phyloP scores from a whole-genome alignment of 2,329 filamentous ascomycete genomes.

The Exophiala lecanii-corni region DNA sequence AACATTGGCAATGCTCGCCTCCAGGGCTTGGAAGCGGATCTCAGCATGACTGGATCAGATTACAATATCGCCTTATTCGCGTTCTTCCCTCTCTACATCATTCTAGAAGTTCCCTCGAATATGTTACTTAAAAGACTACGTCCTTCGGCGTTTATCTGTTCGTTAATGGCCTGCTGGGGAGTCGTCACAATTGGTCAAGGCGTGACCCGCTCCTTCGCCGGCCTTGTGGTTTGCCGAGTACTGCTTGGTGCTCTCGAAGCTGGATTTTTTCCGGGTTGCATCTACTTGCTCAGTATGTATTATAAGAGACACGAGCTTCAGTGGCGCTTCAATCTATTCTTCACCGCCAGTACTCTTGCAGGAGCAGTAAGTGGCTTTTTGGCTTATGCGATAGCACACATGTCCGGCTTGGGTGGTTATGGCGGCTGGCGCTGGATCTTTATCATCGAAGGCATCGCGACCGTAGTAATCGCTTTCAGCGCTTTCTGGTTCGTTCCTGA shows the following conservation, averaged over 20 bases:
- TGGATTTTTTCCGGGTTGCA: conserved; percentile 33
- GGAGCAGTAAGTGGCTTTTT: conserved; percentile 45
- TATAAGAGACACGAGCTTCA: conserved; percentile 39
- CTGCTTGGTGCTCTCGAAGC: conserved; percentile 32
- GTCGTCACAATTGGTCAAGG: conserved; percentile 37
- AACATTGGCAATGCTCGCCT: conserved; percentile 47
- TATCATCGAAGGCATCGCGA: conserved; percentile 33
- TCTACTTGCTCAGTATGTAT: conserved; percentile 24
- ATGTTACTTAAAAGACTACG: conserved; percentile 36
- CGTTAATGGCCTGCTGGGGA: conserved; percentile 6
- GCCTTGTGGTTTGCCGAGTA: conserved; percentile 30
- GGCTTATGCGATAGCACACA: conserved; percentile 48
- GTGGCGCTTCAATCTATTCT: conserved; percentile 31
- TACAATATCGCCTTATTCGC: conserved; percentile 26
- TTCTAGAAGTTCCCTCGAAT: conserved; percentile 42
- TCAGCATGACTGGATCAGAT: conserved; percentile 42
- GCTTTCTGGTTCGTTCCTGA: conserved; percentile 30
- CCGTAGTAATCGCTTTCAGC: conserved; percentile 25
- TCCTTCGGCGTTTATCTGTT: conserved; percentile 9
- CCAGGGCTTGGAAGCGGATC: conserved; percentile 39
- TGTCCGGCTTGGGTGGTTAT: conserved; percentile 38
- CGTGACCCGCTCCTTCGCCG: conserved; percentile 28
- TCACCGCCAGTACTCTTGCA: conserved; percentile 33
- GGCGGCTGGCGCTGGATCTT: conserved; percentile 33
- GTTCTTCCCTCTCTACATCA: conserved; percentile 26